Evolutionary conservation across 768 basidiomycete species (phyloP), one percentile per base, ranked within the genome.

Genomic region (Suillus lakei): DNA sequence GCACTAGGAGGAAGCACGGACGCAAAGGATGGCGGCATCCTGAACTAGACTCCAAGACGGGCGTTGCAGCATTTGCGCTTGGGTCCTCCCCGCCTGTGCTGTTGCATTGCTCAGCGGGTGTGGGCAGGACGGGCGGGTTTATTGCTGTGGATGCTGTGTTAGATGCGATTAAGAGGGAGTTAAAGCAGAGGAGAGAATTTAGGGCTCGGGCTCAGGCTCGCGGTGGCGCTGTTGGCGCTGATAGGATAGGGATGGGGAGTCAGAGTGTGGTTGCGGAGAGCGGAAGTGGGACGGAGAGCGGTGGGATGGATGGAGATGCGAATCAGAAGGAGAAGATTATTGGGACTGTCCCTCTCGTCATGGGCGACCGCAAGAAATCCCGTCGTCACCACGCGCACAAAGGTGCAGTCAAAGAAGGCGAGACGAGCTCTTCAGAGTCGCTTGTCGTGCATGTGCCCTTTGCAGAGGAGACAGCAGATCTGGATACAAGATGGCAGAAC

Each of bases 81-180:
- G 84, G 83, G 7, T 74, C 65, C 51, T 63, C 68, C 16, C 77
- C 85, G 26, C 92, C 93, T 1, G 85, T 95, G 34, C 74, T 96
- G 55, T 76, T 96, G 68, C 95, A 96, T 74, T 96, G 96, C 73
- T 96, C 94, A 36, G 97, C 97, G 0, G 97, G 97, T 23, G 95
- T 98, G 7, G 97, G 97, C 0, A 85, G 97, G 48, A 98, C 97
- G 0, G 97, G 97, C 26, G 93, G 92, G 30, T 98, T 94, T 76
- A 95, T 98, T 72, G 88, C 93, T 9, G 87, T 97, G 1, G 93
- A 95, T 74, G 90, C 93, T 9, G 82, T 94, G n/a, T 80, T 96
- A 62, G 92, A 94, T 72, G 90, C 86, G 5, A 79, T 95, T 4
- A 79, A 86, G 70, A 75, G 83, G 60, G 91, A 95, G 77, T 70